Conservation (phyloP, 140 eudicot species). For the Senecio squalidus region DNA sequence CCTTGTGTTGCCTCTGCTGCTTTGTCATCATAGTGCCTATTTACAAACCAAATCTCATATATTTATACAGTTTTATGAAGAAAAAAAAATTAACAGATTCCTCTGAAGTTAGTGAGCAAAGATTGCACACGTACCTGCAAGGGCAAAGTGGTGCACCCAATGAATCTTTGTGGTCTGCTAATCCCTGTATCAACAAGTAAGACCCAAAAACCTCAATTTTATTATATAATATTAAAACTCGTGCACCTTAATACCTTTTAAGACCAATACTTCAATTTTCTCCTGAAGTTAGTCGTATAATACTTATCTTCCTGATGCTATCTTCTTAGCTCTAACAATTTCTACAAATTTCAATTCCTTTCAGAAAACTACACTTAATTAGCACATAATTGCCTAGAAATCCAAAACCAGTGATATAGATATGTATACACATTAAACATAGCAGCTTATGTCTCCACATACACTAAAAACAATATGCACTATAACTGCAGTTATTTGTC, state of each 20-base stretch:
- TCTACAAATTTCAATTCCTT: neutral
- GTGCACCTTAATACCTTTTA: neutral
- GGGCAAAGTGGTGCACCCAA: slow-evolving; percentile 83
- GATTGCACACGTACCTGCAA: slow-evolving; percentile 35
- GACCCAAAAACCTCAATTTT: neutral
- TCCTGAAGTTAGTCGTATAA: neutral
- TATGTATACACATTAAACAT: neutral
- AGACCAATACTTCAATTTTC: neutral
- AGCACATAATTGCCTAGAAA: neutral
- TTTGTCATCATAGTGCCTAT: slow-evolving; percentile 75
- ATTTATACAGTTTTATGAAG: neutral
- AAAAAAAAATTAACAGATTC: neutral
- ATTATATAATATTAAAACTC: neutral
- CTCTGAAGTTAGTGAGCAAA: neutral
- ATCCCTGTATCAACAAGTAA: slow-evolving; percentile 36
- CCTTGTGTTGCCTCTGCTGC: slow-evolving; percentile 67
- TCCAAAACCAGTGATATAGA: neutral
- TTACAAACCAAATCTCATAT: neutral
- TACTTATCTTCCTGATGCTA: neutral
- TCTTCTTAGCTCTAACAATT: neutral
- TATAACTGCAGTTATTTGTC: neutral
- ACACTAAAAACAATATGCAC: neutral
- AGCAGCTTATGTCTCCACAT: neutral
- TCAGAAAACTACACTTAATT: neutral
- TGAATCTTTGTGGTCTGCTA: slow-evolving; percentile 72